Percentiles rank a stretch among this genome's conserved stretches.
Evolutionary conservation across 1,284 basidiomycete species (phyloP).

Genomic region (Pterulicium gracile): DNA sequence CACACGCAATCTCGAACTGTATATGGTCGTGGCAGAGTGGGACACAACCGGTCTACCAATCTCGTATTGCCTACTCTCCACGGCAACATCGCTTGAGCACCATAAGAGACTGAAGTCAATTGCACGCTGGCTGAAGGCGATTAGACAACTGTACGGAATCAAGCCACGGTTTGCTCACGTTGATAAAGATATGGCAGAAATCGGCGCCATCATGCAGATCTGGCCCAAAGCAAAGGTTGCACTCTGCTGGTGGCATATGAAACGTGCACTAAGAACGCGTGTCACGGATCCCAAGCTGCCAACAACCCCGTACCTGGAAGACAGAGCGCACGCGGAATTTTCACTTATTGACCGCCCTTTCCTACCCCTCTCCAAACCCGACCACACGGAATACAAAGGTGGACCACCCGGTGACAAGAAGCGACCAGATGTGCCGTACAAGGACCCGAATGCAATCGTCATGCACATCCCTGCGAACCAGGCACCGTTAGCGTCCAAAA

Average conservation of each 20-base stretch:
- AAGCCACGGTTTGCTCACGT: conserved; percentile 16
- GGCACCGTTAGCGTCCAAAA: neutral
- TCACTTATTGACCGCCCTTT: conserved; percentile 17
- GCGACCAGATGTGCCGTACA: neutral
- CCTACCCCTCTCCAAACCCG: conserved; percentile 10
- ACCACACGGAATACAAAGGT: conserved; percentile 15
- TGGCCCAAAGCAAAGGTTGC: conserved; percentile 16
- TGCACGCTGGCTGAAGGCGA: conserved; percentile 10
- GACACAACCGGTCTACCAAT: conserved; percentile 18
- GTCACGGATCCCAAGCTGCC: conserved; percentile 15
- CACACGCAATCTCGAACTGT: conserved; percentile 16
- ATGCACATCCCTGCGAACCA: neutral
- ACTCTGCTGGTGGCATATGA: conserved; percentile 20
- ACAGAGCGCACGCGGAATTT: conserved; percentile 13
- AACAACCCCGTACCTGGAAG: conserved; percentile 18
- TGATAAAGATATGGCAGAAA: conserved; percentile 19
- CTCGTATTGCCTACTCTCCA: conserved; percentile 17
- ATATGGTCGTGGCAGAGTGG: conserved; percentile 17
- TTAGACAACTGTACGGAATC: conserved; percentile 15
- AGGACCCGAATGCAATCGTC: neutral
- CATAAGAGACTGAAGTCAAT: conserved; percentile 15
- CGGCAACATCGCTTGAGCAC: conserved; percentile 12
- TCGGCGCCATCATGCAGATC: conserved; percentile 11
- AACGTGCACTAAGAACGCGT: conserved; percentile 13
- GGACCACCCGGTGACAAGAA: conserved; percentile 2